A percentile compares a stretch with the other conserved stretches of the same genome.
Conservation (phyloP, 495 filamentous ascomycete genomes). For the Jackrogersella multiformis region DNA sequence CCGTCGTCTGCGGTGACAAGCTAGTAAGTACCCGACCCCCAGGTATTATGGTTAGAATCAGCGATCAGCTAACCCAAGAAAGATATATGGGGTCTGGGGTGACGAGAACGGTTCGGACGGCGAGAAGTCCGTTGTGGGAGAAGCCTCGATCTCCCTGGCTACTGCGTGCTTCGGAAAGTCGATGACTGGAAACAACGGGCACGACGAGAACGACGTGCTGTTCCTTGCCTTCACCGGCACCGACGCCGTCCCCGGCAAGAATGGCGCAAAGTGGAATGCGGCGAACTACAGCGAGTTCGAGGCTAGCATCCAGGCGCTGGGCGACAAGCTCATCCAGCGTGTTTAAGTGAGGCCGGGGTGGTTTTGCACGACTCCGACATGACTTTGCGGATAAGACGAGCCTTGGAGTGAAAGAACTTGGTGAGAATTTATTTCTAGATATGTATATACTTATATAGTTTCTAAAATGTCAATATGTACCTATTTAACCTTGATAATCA, state of each 20-base stretch:
- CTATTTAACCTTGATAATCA: neutral
- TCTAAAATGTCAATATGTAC: neutral
- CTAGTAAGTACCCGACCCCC: constrained; percentile 50
- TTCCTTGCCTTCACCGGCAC: constrained; percentile 65
- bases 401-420: neutral
- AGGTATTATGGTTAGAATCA: neutral
- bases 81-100: constrained; percentile 74
- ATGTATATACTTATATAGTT: neutral
- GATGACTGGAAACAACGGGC: constrained; percentile 61
- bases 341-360: constrained; percentile 6
- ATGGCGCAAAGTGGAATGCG: constrained; percentile 61
- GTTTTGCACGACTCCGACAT: neutral
- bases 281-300: constrained; percentile 57
- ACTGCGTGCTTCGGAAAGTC: constrained; percentile 63
- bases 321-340: constrained; percentile 52
- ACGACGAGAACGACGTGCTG: constrained; percentile 61
- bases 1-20: constrained; percentile 67
- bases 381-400: neutral
- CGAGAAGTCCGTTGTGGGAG: constrained; percentile 59
- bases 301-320: constrained; percentile 57
- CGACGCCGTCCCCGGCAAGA: constrained; percentile 58
- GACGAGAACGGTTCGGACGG: constrained; percentile 68
- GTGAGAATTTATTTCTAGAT: neutral
- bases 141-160: constrained; percentile 66
- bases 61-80: constrained; percentile 3